Evolutionary conservation across 805 yeast species (phyloP).

Genomic region (Wickerhamomyces silvicola): DNA sequence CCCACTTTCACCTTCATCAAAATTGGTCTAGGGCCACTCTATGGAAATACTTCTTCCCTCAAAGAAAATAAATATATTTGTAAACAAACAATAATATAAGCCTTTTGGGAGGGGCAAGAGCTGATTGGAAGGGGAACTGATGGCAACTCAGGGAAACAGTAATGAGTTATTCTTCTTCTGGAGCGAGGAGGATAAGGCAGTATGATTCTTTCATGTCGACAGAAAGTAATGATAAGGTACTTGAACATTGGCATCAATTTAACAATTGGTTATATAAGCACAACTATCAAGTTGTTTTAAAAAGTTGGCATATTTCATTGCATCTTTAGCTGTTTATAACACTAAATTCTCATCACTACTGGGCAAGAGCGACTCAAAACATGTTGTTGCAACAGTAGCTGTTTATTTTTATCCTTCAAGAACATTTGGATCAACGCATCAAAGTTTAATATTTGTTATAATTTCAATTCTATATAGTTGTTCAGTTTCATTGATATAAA

Average conservation of each 20-base stretch:
- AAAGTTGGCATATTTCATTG: constrained; percentile 72
- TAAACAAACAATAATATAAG: too few species aligned
- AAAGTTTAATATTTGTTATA: constrained; percentile 57
- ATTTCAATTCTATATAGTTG: constrained; percentile 49
- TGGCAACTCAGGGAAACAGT: too few species aligned
- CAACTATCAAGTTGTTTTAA: constrained; percentile 33
- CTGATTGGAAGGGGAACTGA: too few species aligned
- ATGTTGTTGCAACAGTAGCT: constrained; percentile 73
- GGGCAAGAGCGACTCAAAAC: constrained; percentile 70
- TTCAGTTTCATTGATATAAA: constrained; percentile 43
- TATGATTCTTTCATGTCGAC: constrained; percentile 18
- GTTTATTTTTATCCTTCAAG: constrained; percentile 83
- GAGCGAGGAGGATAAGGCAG: constrained; percentile 7
- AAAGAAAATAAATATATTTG: too few species aligned
- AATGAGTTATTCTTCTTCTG: too few species aligned
- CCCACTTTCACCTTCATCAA: too few species aligned
- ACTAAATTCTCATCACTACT: constrained; percentile 40
- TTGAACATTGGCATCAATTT: neutral
- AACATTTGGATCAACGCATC: constrained; percentile 74
- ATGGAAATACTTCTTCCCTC: too few species aligned
- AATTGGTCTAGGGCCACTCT: too few species aligned
- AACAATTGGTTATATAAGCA: constrained; percentile 3
- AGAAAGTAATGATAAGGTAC: constrained; percentile 14
- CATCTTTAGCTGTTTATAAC: constrained; percentile 66
- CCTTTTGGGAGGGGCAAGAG: too few species aligned